Base-by-base conservation (phyloP, 1,139 yeast species). In the Scheffersomyces stambukii region DNA sequence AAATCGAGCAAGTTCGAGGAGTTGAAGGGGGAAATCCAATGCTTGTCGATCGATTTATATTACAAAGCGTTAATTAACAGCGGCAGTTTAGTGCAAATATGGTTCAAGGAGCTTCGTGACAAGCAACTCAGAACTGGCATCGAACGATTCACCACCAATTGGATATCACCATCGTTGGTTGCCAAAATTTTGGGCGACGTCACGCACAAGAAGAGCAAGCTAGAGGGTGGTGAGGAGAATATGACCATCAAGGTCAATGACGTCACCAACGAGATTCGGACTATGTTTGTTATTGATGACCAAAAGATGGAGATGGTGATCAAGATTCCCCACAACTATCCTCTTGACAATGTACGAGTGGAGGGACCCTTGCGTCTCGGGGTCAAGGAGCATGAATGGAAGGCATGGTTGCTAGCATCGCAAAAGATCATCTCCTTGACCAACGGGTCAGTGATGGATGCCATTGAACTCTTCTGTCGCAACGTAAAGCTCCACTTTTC, bases 321-420 rank as follows among this genome's bases (percentile, higher is more conserved):
- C 35, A 70, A 51, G 13, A 33, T 56, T 11, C 44, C 61, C 13
- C 42, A 41, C 25, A 58, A 53, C 31, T 57, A 60, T 33, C 69
- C 69, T 0, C 43, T 61, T 24, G 40, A 32, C 8, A 38, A 48
- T 24, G 55, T 58, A 11, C 47, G 60, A 66, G 89, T 91, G 1
- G 79, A 75, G 30, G 96, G 96, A 1, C 75, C 85, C 2, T 71
- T 77, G 32, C 69, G 95, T 39, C 71, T 88, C 24, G 98, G 98
- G 10, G 94, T 89, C 10, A 84, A 82, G 42, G 97, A 91, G 44
- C 78, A 77, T 38, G 91, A 85, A 57, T 89, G 96, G 95, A 81
- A 86, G 43, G 91, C 95, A 1, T 91, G 98, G 98, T 60, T 91
- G 16, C 64, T 91, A 49, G 91, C 96, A 1, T 82, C 95, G 2